These are phyloP conservation scores for Geosmithia morbida DNA, from an alignment of 2,329 filamentous ascomycete species.

Conservation along the genomic window DNA sequence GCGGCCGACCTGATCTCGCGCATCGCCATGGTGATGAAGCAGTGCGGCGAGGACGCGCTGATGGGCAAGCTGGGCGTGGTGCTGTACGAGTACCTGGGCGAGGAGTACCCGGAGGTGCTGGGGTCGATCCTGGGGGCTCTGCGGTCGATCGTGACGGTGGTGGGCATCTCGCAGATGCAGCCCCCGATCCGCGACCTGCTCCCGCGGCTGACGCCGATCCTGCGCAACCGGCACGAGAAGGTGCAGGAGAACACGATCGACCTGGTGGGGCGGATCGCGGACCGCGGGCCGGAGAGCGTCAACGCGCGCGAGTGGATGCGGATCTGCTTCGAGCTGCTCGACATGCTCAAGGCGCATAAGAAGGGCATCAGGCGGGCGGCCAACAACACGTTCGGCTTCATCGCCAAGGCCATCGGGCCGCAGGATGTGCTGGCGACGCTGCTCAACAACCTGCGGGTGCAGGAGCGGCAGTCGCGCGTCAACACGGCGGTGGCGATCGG, in stretches of 20 bases:
- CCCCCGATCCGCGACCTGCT: constrained; percentile 93
- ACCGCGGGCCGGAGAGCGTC: constrained; percentile 90
- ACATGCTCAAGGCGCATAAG: constrained; percentile 99
- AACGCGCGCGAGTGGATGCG: constrained; percentile 99
- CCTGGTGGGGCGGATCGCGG: constrained; percentile 91
- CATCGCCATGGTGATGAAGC: constrained; percentile 97
- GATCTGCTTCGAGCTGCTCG: constrained; percentile 95
- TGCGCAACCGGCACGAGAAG: constrained; percentile 96
- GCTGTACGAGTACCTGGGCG: constrained; percentile 93
- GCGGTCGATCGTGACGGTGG: constrained; percentile 91
- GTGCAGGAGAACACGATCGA: constrained; percentile 99
- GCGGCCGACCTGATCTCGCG: constrained; percentile 92
- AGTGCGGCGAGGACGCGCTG: constrained; percentile 88
- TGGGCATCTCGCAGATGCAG: constrained; percentile 96
- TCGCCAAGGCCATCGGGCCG: constrained; percentile 95
- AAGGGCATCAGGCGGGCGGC: constrained; percentile 96
- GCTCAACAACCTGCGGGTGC: constrained; percentile 90
- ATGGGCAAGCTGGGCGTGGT: constrained; percentile 93
- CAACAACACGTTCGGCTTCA: constrained; percentile 99
- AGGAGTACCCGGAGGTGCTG: constrained; percentile 95
- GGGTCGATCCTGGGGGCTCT: constrained; percentile 92
- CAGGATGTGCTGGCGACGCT: constrained; percentile 93
- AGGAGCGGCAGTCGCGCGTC: constrained; percentile 94
- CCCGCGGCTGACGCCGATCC: constrained; percentile 89
- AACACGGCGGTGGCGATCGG: constrained; percentile 97